Evolutionary conservation across 495 filamentous ascomycete genomes (phyloP), one percentile per base, ranked within the genome.

Genomic region (Podospora appendiculata): DNA sequence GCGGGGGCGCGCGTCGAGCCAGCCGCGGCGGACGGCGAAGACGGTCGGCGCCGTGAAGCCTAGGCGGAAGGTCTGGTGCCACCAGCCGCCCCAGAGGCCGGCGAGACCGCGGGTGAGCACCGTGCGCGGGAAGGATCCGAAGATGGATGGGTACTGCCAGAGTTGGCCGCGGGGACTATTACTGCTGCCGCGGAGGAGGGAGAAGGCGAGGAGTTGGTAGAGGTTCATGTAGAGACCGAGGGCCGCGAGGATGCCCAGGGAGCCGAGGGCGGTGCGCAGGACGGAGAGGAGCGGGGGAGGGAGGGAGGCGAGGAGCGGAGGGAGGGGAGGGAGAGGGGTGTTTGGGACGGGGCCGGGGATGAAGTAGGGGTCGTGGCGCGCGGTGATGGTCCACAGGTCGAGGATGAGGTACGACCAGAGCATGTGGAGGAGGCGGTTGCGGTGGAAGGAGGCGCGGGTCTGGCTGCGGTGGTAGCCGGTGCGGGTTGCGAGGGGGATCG

Each of bases 21-120:
- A 17, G 36, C 49, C 33, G 10, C 32, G 5, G 0, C 17, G 32
- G 3, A 81, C 50, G 18, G 87, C 54, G 59, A 69, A 84, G 8
- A 66, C 62, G 0, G 74, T 65, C 0, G 84, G 79, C 1, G 78
- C 75, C 6, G 78, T 67, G 62, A 95, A 92, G 0, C 75, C 86
- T 36, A 80, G 75, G 3, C 88, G 82, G 69, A 95, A 93, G 1
- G 84, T 78, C 64, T 95, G 90, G 65, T 95, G 90, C 90, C 90
- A 95, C 84, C 85, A 94, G 13, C 71, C 76, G 41, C 85, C 80
- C 90, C 90, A 96, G 58, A 84, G 80, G 32, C 89, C 89, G 8
- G 78, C 72, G 1, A 96, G 68, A 0, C 89, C 89, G 43, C 81
- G 68, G 48, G 86, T 77, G 4, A 85, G 60, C 6, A 92, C 70